Evolutionary conservation across 805 yeast genomes (phyloP).

Genomic region (Kodamaea leandrae): DNA sequence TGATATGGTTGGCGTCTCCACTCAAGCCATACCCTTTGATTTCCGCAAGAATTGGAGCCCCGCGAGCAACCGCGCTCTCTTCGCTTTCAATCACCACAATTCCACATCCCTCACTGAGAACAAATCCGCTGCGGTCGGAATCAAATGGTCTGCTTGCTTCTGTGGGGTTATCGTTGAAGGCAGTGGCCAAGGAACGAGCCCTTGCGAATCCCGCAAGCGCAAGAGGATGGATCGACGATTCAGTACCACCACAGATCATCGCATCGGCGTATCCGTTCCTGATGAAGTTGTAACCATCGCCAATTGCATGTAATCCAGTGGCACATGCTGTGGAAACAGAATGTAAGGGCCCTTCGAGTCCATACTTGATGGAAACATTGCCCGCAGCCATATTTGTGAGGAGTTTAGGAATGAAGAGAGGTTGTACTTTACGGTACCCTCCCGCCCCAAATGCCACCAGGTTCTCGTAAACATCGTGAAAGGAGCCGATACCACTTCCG

Average conservation of each 20-base stretch:
- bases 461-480: constrained; percentile 68
- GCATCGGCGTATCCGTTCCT: constrained; percentile 77
- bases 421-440: constrained; percentile 70
- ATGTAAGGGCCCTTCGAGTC: constrained; percentile 82
- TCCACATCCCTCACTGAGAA: constrained; percentile 91
- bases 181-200: constrained; percentile 73
- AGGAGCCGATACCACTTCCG: constrained; percentile 91
- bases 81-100: constrained; percentile 71
- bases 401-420: constrained; percentile 80
- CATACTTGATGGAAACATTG: constrained; percentile 74
- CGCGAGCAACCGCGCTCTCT: constrained; percentile 68
- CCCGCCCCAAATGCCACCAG: constrained; percentile 51
- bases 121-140: constrained; percentile 74
- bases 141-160: constrained; percentile 89
- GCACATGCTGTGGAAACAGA: constrained; percentile 95
- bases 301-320: constrained; percentile 90
- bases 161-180: constrained; percentile 57
- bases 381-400: constrained; percentile 95
- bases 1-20: constrained; percentile 90
- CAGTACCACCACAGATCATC: constrained; percentile 94
- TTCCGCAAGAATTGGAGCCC: constrained; percentile 68
- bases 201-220: constrained; percentile 89
- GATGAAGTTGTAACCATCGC: constrained; percentile 86
- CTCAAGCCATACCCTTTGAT: constrained; percentile 84
- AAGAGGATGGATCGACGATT: constrained; percentile 80